These are phyloP conservation scores for Candida glaebosa DNA, from an alignment of 805 yeast species.

Conservation along the genomic window DNA sequence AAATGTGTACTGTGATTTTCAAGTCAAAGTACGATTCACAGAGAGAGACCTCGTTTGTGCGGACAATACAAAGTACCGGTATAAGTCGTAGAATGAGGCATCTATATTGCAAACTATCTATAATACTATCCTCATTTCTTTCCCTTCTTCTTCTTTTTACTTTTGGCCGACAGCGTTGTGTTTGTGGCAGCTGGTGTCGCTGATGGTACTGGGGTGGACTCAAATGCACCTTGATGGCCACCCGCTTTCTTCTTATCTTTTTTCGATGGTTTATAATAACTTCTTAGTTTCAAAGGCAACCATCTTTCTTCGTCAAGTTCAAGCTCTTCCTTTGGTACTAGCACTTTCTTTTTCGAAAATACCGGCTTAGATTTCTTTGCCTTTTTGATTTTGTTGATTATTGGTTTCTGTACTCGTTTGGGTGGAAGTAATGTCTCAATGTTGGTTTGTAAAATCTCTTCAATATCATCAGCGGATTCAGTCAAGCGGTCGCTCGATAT, in stretches of 20 bases:
- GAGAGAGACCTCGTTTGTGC: too few relatives aligned
- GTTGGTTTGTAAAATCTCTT: slow-evolving; percentile 29
- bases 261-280: slow-evolving; percentile 76
- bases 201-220: slow-evolving; percentile 11
- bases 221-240: slow-evolving; percentile 26
- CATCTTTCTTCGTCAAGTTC: slow-evolving; percentile 68
- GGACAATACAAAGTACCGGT: too few relatives aligned
- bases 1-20: neutral
- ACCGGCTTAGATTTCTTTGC: slow-evolving; percentile 24
- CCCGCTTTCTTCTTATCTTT: slow-evolving; percentile 40
- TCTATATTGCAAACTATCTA: too few relatives aligned
- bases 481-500: slow-evolving; percentile 20
- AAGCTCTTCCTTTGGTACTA: slow-evolving; percentile 21
- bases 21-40: too few relatives aligned
- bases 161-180: slow-evolving; percentile 9
- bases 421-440: slow-evolving; percentile 24
- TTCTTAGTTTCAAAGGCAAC: slow-evolving; percentile 85
- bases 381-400: slow-evolving; percentile 18
- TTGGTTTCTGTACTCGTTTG: neutral
- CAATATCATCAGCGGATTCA: slow-evolving; percentile 14
- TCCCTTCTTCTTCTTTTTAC: slow-evolving; percentile 26
- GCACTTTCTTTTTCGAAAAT: slow-evolving; percentile 24
- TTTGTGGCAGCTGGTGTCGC: slow-evolving; percentile 7
- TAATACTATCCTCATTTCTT: slow-evolving; percentile 23
- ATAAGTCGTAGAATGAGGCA: too few relatives aligned